Evolutionary conservation across 2,329 filamentous ascomycete genomes (phyloP), one percentile per base, ranked within the genome.

Genomic region (Ceratocystis albifundus): DNA sequence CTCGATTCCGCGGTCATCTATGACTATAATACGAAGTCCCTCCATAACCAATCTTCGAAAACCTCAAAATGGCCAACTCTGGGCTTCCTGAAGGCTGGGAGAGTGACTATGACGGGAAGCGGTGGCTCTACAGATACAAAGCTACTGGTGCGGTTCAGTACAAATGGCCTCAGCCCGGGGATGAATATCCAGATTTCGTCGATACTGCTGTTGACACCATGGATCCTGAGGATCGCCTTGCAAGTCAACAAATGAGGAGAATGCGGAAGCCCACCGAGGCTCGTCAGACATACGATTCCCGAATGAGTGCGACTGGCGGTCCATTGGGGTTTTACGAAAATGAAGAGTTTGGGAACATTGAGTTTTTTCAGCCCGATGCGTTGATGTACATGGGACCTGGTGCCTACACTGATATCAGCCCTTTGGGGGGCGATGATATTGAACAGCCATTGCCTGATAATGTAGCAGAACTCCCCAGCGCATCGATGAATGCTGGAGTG

Each of bases 71-170:
- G 77, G 69, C 75, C 3, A 17, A 50, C 10, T 32, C 32, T 44
- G 74, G 72, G 62, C 78, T 84, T 41, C 81, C 81, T 1, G 74
- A 77, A 6, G 80, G 80, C 65, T 84, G 82, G 82, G 80, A 83
- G 67, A 78, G 75, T 71, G 82, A 84, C 72, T 84, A 84, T 70
- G 82, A 84, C 69, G 82, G 82, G 65, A 70, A 69, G 22, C 78
- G 82, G 30, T 85, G 82, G 82, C 80, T 84, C 73, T 85, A 82
- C 72, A 78, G 77, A 64, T 84, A 82, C 74, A 80, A 76, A 69
- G 74, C 82, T 28, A 83, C 79, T 7, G 82, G 82, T 8, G 74
- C 79, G 45, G 73, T 79, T 17, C 82, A 84, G 72, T 85, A 79
- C 70, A 79, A 80, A 67, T 85, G 84, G 69, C 82, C 82, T 4